Conservation (phyloP, 2,329 filamentous ascomycete species). For the Ophiognomonia clavigignenti-juglandacearum region DNA sequence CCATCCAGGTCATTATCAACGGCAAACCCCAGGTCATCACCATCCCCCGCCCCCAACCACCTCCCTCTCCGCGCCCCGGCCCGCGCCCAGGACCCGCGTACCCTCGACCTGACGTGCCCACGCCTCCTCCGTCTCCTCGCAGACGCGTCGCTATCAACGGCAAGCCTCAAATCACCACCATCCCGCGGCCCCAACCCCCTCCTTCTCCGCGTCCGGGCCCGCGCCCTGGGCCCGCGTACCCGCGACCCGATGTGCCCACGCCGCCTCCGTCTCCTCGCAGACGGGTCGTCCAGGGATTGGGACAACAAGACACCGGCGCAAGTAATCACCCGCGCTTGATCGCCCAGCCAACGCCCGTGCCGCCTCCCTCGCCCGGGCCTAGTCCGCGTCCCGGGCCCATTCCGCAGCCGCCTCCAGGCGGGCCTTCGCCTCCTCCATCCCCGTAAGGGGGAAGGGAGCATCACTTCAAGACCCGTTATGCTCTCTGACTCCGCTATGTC, state of each 20-base stretch:
- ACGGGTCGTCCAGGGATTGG: not conserved
- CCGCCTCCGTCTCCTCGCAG: conserved; percentile 1
- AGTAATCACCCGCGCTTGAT: not conserved
- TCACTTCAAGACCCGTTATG: not conserved
- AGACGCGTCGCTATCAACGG: no score
- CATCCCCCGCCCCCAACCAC: no score
- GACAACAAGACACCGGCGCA: not conserved
- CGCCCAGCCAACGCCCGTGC: conserved; percentile 5
- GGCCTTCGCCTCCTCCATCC: conserved; percentile 10
- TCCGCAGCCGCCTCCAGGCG: conserved; percentile 8
- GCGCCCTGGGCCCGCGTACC: not conserved
- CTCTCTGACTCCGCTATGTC: no score
- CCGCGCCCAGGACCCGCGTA: no score
- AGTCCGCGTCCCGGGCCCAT: conserved; percentile 11
- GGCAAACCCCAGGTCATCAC: conserved; percentile 1
- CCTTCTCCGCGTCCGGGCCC: conserved; percentile 2
- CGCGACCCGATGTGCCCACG: conserved; percentile 1
- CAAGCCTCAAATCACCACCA: no score
- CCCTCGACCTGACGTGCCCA: no score
- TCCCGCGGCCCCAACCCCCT: not conserved
- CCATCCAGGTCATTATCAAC: not conserved
- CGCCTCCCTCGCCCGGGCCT: conserved; percentile 12
- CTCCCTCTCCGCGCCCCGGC: no score
- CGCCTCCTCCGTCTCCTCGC: no score
- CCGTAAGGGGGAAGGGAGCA: no score